Base-by-base conservation (phyloP, 331 rosid genomes). In the Malus hybrid region DNA sequence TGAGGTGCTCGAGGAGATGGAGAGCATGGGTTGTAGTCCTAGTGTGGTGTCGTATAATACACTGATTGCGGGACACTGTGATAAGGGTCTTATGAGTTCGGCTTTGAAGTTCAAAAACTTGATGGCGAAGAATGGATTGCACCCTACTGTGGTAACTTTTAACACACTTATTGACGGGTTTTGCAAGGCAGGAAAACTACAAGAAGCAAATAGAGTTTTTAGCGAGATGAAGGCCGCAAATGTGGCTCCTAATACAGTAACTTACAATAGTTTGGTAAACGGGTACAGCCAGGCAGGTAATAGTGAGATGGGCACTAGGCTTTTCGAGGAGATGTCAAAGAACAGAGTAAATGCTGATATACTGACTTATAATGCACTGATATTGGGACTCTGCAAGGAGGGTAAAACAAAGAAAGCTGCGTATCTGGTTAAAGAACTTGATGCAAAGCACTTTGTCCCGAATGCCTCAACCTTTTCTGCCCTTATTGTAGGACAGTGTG, bases 371-470 rank as follows among this genome's bases (percentile, higher is more conserved):
- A 93, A 91, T 80, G 92, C 91, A 12, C 84, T 91, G 91, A 91
- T 90, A 81, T 82, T 88, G 83, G 99, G 96, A 66, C 76, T 87
- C 20, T 94, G 96, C 78, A 92, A 86, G 83, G 86, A 83, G 67
- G 99, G 96, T 32, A 93, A 87, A 79, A 92, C 97, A 18, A 86
- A 84, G 83, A 94, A 92, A 56, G 96, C 99, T 67, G 97, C 92
- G 10, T 80, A 73, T 83, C 57, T 92, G 70, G 86, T 94, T 70
- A 86, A 81, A 77, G 92, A 90, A 75, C 89, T 92, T 70, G 93
- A 91, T 34, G 75, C 77, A 79, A 80, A 83, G 80, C 87, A 82
- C 60, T 82, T 91, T 74, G 85, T 85, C 3, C 93, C 94, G 14
- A 91, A 88, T 77, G 85, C 90, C 1, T 90, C 90, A 1, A 93